Evolutionary conservation across 345 rosid genomes (phyloP), one percentile per base, ranked within the genome.

Genomic region (Streptanthus diversifolius): DNA sequence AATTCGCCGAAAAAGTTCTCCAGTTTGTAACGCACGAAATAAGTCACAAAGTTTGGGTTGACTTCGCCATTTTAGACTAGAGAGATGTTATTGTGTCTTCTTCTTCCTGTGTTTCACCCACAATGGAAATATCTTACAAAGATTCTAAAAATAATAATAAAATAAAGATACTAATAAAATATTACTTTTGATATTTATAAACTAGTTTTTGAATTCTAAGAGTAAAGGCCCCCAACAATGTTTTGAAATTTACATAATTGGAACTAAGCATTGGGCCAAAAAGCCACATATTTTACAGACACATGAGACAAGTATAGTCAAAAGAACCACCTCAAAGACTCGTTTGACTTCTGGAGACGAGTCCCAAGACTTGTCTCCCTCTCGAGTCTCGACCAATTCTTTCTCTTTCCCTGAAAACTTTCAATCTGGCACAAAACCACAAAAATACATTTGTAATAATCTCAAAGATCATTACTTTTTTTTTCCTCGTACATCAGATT

Each of bases 401-500:
- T n/a, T n/a, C n/a, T 40, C 43, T 37, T 39, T 10, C 5, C 15
- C 44, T 13, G 44, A 14, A 13, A 39, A 40, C 55, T 4, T 45
- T 18, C 11, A 1, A 8, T 17, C 57, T 5, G 3, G 1, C 32
- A 51, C 56, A 7, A 22, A 48, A 48, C 8, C 8, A 33, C 18
- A 7, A 15, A 25, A 49, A 2, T 11, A 27, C 52, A 47, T 60
- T 63, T 63, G 63, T 40, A 63, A 63, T 29, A 32, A 63, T 40
- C 47, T 13, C 18, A 53, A 66, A 53, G 24, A 22, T 43, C 47
- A 55, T 39, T 8, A 11, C 58, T 22, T 51, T 9, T 29, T 24
- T 5, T 7, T 25, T 10, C 59, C 60, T 71, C 68, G 62, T 49
- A 72, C 55, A 44, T 41, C 69, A 49, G 44, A 29, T 72, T 30